phyloP scores from a whole-genome alignment of 306 rosid species.

The Acacia crassicarpa region DNA sequence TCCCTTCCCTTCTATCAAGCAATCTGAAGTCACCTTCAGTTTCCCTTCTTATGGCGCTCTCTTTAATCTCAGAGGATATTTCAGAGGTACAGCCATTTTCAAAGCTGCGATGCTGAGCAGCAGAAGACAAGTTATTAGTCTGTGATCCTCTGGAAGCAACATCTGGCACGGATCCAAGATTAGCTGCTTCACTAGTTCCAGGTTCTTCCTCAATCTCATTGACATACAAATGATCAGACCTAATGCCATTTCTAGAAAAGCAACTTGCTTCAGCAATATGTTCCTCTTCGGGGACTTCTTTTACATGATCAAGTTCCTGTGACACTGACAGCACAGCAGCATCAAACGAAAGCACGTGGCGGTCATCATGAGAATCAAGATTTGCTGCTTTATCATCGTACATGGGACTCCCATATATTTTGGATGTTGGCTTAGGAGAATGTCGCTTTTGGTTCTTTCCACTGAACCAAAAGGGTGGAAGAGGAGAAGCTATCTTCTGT shows the following conservation, averaged over 20 bases:
- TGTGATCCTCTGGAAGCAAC: conserved; percentile 45
- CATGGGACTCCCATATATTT: conserved; percentile 74
- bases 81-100: conserved; percentile 61
- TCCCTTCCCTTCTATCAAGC: conserved; percentile 79
- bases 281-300: conserved; percentile 76
- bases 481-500: conserved; percentile 77
- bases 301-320: conserved; percentile 73
- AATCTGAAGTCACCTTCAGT: conserved; percentile 93
- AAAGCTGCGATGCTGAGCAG: conserved; percentile 41
- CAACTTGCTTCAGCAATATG: conserved; percentile 37
- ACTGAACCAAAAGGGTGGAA: conserved; percentile 76
- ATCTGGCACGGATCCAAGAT: conserved; percentile 30
- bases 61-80: conserved; percentile 62
- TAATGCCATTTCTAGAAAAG: conserved; percentile 43
- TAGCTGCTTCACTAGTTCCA: conserved; percentile 41
- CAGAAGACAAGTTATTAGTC: conserved; percentile 41
- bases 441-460: conserved; percentile 62
- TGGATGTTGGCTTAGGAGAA: conserved; percentile 75
- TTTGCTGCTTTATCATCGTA: conserved; percentile 66
- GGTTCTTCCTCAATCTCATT: conserved; percentile 65
- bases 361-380: conserved; percentile 52
- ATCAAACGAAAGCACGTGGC: conserved; percentile 75
- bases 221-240: conserved; percentile 35
- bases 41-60: conserved; percentile 95
- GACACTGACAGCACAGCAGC: conserved; percentile 87